Base-by-base conservation (phyloP, 768 basidiomycete species). In the Trametes coccinea region DNA sequence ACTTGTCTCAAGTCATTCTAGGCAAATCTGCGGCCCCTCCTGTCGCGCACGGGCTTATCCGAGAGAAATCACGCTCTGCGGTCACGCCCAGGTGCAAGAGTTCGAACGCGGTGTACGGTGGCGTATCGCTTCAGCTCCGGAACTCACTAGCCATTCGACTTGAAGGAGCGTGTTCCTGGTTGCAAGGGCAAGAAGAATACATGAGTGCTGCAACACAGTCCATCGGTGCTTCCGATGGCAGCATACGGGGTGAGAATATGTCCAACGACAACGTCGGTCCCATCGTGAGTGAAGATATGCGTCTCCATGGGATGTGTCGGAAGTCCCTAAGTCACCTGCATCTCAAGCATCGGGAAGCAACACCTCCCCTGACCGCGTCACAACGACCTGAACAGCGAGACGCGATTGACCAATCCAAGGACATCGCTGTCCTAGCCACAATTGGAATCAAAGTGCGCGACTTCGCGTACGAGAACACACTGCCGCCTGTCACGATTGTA, bases 381-480 rank as follows among this genome's bases (percentile, higher is more conserved):
- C 61, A 62, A 49, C 61, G 49, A 16, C 52, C 56, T 49, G 39
- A 48, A 8, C 30, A 41, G 50, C 46, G n/a, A 11, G 55, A 40
- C 8, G 43, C 10, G 34, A 37, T 48, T 7, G 61, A 59, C 44
- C 48, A 45, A 22, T n/a, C 46, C 7, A 30, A 46, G 17, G 29
- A 51, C 8, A n/a, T 56, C 43, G 71, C 70, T 43, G 34, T 59
- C 22, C 64, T 79, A 51, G 61, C 67, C 30, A 65, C 69, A 53
- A 59, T 74, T 29, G 78, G 77, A 45, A 73, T 82, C 72, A 76
- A 73, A 73, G 77, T 82, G 53, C 76, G 79, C 68, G 81, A 90
- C 74, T 90, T 86, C 78, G 87, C 83, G 14, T 87, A 85, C 74
- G 86, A 89, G 72, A 86, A 79, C 73, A 84, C 75, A 30, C 74